phyloP scores from a whole-genome alignment of 2,329 filamentous ascomycete genomes.

The Sclerotinia minor region DNA sequence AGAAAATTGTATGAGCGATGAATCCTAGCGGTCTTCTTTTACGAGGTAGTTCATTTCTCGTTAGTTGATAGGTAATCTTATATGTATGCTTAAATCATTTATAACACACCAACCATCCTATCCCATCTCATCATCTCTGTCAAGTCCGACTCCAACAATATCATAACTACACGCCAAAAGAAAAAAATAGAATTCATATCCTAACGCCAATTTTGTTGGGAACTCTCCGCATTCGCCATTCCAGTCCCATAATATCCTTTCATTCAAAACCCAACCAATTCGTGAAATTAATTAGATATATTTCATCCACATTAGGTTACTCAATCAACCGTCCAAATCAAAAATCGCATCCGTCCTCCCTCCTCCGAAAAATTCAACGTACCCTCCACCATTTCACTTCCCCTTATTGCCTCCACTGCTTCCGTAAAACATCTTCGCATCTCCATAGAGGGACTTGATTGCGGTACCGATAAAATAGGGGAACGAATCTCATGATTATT shows the following conservation, averaged over 20 bases:
- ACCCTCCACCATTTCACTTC: conserved; percentile 32
- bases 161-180: neutral
- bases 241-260: too few relatives aligned
- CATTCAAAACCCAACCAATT: too few relatives aligned
- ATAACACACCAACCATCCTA: too few relatives aligned
- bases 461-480: neutral
- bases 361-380: conserved; percentile 27
- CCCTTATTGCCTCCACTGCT: conserved; percentile 30
- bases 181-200: neutral
- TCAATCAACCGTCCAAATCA: conserved; percentile 38
- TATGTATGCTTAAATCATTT: neutral
- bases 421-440: conserved; percentile 26
- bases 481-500: conserved; percentile 12
- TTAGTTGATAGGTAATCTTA: neutral
- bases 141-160: too few relatives aligned
- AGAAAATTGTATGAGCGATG: neutral
- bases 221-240: neutral
- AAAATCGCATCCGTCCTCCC: conserved; percentile 32
- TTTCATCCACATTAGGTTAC: too few relatives aligned
- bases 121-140: neutral
- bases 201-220: neutral
- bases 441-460: neutral
- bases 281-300: neutral
- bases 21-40: neutral
- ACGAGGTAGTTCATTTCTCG: neutral